Base-by-base conservation (phyloP, 352 stramenopile genomes). In the Phytopythium litorale region DNA sequence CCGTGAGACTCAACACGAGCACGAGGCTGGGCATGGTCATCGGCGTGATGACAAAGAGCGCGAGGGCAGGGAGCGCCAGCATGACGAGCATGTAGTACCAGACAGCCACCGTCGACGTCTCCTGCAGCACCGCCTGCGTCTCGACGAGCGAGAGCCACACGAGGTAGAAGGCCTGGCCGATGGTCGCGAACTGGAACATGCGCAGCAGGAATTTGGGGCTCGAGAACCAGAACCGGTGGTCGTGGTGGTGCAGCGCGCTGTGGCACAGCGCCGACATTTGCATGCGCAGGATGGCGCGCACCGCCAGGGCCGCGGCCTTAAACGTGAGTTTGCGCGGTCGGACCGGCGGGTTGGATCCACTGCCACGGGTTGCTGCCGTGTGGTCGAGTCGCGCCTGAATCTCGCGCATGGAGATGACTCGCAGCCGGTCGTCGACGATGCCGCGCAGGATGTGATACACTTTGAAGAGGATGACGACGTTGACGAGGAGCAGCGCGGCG, bases 241-340 rank as follows among this genome's bases (percentile, higher is more conserved):
- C 79, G 58, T 95, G 87, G 55, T 86, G 75, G 50, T 95, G 87
- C 18, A 95, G 78, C 60, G 93, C 84, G 23, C 74, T 76, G 38
- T 95, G 87, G 52, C 84, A 95, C 40, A 95, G 64, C 19, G 84
- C 84, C n/a, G 84, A 92, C 86, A 95, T 95, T 51, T 95, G 87
- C 84, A 95, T 92, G 6, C 87, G 82, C 48, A 95, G 82, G 11
- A 91, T 56, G 0, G 84, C 81, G 0, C 87, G 84, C 5, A 95
- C 79, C 25, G 76, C 64, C 15, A 91, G 64, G 2, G 84, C 84
- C 18, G 80, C 77, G 0, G 72, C 70, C 33, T 88, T 89, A 45
- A 94, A 74, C 7, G 63, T 76, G 21, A 59, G 68, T 25, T 68
- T 79, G 46, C 59, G 62, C 37, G 56, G 60, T 25, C 53, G 65